Evolutionary conservation across 148 eudicot species (phyloP), one percentile per base, ranked within the genome.

Genomic region (Rhododendron williamsianum): DNA sequence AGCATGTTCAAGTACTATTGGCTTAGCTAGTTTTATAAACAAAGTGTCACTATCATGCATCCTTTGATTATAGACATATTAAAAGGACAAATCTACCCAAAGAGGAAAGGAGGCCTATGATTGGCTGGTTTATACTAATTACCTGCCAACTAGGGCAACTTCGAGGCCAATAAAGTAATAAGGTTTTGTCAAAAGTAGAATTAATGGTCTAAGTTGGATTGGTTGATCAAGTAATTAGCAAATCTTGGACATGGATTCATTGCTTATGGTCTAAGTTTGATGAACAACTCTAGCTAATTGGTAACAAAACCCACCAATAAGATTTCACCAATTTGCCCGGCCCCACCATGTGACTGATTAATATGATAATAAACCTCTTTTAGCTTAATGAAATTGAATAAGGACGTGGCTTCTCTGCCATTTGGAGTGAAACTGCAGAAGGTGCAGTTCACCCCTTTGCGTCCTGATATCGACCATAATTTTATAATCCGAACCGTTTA

Each of bases 111-210:
- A 15, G 46, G 78, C 11, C 23, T 16, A 2, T 2, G 0, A 38
- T 74, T 74, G 46, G 46, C 9, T 18, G 3, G 48, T 6, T 38
- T 6, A 6, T 6, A 3, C 25, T 13, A 49, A 48, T 79, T 79
- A 79, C 81, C 38, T 49, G 35, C 30, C 35, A 25, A 49, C 38
- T 33, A 30, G 21, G 52, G 60, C 81, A 25, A 49, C 36, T 25
- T 48, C 36, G 51, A 79, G 60, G 21, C 9, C 8, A 25, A 18
- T 4, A 4, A 7, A 45, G 1, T 35, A 35, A 2, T n/a, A 7
- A 65, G 8, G 71, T 6, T 73, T 72, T 74, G 46, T 74, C 78
- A 74, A 74, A 74, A 74, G 78, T 38, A 74, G 78, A 74, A 36
- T 18, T 36, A 19, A 15, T 74, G n/a, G 25, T 2, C 6, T 5